Base-by-base conservation (phyloP, 2,329 filamentous ascomycete genomes). In the Diaporthe amygdali region DNA sequence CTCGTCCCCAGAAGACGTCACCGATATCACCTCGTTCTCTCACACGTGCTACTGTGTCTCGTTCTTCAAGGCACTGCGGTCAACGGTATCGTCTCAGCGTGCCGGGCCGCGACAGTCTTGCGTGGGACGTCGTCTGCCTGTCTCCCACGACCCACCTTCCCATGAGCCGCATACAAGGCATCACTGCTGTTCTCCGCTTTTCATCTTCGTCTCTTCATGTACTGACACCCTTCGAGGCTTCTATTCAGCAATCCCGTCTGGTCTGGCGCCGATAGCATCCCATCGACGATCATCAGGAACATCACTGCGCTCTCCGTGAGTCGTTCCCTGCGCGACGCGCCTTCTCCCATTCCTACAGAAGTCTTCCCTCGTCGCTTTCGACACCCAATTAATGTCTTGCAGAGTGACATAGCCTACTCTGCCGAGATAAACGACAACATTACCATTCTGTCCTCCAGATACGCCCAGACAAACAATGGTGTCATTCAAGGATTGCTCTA, bases 401-500 rank as follows among this genome's bases (percentile, higher is more conserved):
- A 84, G 83, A 78, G 76, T 55, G 74, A 86, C 72, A 79, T 90
- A 77, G 85, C 86, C 69, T 90, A 89, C 76, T 84, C 89, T 71
- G 82, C 86, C 71, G 82, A 83, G 54, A 80, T 89, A 67, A 75
- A 79, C 25, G 81, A 81, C 70, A 93, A 93, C 76, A 88, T 97
- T 66, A 93, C 91, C 54, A 97, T 94, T 0, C 85, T 98, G 17
- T 93, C 93, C 3, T 90, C 88, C 39, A 92, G 90, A 72, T 91
- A 90, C 78, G 86, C 89, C 66, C 85, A 88, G 39, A 85, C 85
- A 10, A 80, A 85, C 47, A 89, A 91, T 74, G 88, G 88, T 68
- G 84, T 89, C 68, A 90, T 96, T 44, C 88, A 90, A 74, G 96
- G 96, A 73, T 88, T 98, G 20, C 87, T 98, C 70, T 98, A 96